Evolutionary conservation across 495 filamentous ascomycete genomes (phyloP).

Genomic region (Geoglossum glabrum): DNA sequence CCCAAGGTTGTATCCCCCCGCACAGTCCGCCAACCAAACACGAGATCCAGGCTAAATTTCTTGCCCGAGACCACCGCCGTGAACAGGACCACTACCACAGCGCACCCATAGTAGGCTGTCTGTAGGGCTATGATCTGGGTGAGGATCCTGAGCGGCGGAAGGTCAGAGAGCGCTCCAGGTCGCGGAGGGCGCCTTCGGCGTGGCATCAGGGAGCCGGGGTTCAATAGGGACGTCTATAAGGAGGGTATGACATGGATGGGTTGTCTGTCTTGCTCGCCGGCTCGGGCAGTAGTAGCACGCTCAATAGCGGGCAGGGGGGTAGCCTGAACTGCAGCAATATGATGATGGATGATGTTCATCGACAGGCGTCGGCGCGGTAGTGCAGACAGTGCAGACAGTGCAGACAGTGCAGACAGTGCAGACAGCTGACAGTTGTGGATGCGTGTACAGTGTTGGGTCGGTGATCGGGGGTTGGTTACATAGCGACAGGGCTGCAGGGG

Average conservation of each 20-base stretch:
- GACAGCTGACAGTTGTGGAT: not conserved
- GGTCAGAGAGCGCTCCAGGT: slow-evolving; percentile 58
- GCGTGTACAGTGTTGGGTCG: not conserved
- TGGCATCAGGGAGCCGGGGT: slow-evolving; percentile 30
- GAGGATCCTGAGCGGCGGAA: slow-evolving; percentile 67
- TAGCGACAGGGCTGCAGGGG: not conserved
- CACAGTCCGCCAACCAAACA: slow-evolving; percentile 65
- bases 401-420: no score
- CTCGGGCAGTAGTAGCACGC: no score
- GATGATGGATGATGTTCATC: not conserved
- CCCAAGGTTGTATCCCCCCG: slow-evolving; percentile 80
- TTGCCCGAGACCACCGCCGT: slow-evolving; percentile 65
- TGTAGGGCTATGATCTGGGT: slow-evolving; percentile 80
- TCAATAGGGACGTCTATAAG: not conserved
- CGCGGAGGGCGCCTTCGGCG: slow-evolving; percentile 59
- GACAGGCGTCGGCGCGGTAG: no score
- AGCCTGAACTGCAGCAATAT: not conserved
- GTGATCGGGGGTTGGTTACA: not conserved
- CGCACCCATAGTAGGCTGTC: slow-evolving; percentile 55
- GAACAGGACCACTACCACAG: slow-evolving; percentile 66
- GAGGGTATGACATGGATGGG: not conserved
- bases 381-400: no score
- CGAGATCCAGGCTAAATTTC: slow-evolving; percentile 43
- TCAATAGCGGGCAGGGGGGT: no score
- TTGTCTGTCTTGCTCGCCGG: not conserved